Conservation (phyloP, 2,329 filamentous ascomycete genomes). For the Penicillium corylophilum region DNA sequence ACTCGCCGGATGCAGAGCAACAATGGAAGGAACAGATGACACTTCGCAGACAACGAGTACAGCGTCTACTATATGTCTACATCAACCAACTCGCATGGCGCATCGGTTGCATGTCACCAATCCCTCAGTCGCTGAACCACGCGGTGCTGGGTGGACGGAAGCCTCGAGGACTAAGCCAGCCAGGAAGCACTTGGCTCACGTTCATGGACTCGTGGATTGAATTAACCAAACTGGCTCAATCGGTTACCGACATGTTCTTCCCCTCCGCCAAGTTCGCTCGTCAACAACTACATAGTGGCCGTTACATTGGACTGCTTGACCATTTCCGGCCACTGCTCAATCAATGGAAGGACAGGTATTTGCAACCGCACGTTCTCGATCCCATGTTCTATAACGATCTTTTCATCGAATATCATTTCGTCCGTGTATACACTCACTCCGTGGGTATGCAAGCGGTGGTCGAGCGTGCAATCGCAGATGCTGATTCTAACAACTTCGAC, state of each 20-base stretch:
- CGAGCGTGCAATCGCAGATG: slow-evolving; percentile 49
- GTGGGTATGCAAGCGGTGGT: slow-evolving; percentile 59
- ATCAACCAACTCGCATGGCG: slow-evolving; percentile 54
- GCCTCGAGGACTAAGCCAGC: slow-evolving; percentile 36
- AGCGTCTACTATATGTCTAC: slow-evolving; percentile 47
- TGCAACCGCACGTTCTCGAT: slow-evolving; percentile 31
- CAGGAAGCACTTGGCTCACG: slow-evolving; percentile 50
- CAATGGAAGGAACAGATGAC: slow-evolving; percentile 32
- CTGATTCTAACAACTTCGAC: slow-evolving; percentile 30
- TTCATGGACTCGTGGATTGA: slow-evolving; percentile 56
- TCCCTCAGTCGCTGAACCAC: slow-evolving; percentile 46
- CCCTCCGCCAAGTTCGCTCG: slow-evolving; percentile 40
- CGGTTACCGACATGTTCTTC: slow-evolving; percentile 55
- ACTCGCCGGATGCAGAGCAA: slow-evolving; percentile 23
- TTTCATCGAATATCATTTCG: slow-evolving; percentile 54
- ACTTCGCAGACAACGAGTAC: slow-evolving; percentile 37
- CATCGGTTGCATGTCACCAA: slow-evolving; percentile 53
- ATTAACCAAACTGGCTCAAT: slow-evolving; percentile 49
- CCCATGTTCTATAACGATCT: slow-evolving; percentile 49
- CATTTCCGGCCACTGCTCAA: slow-evolving; percentile 40
- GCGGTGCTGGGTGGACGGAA: slow-evolving; percentile 32
- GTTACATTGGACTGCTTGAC: slow-evolving; percentile 51
- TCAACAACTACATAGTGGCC: slow-evolving; percentile 44
- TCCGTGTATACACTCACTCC: slow-evolving; percentile 44
- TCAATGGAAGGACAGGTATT: slow-evolving; percentile 39